phyloP scores from a whole-genome alignment of 148 eudicot species.

The Cornus florida region DNA sequence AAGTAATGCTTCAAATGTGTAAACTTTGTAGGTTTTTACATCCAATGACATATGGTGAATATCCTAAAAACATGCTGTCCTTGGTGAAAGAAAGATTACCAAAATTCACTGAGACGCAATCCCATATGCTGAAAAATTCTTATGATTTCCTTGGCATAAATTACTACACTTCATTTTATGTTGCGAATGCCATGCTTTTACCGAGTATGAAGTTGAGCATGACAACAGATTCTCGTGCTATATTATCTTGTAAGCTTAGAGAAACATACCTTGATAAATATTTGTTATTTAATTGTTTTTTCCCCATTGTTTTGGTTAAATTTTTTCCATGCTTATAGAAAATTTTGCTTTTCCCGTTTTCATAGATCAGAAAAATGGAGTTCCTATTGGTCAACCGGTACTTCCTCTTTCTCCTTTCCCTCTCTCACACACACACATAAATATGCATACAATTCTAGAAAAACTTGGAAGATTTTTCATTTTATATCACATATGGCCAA shows the following conservation, averaged over 20 bases:
- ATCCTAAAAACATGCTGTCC: constrained; percentile 37
- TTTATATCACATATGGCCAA: too few species aligned
- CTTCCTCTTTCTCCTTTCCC: background rate
- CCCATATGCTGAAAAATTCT: constrained; percentile 34
- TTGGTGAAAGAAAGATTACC: constrained; percentile 43
- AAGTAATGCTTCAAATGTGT: background rate
- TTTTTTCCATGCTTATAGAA: too few species aligned
- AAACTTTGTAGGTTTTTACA: constrained; percentile 39
- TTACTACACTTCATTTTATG: constrained; percentile 48
- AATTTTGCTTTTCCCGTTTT: background rate
- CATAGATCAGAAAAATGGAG: constrained; percentile 23
- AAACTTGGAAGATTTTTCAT: too few species aligned
- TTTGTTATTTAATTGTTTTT: too few species aligned
- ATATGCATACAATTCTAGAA: too few species aligned
- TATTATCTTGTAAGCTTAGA: too few species aligned
- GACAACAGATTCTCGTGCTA: too few species aligned
- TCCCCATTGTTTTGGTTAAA: too few species aligned
- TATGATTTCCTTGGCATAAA: constrained; percentile 55
- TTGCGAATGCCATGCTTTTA: constrained; percentile 14
- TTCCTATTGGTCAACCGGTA: constrained; percentile 30
- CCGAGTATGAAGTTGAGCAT: constrained; percentile 17
- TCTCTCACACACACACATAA: background rate
- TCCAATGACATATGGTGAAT: constrained; percentile 47
- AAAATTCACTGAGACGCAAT: constrained; percentile 25
- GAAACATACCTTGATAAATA: background rate